Evolutionary conservation across 495 filamentous ascomycete species (phyloP).

Genomic region (Penicillium coprophilum): DNA sequence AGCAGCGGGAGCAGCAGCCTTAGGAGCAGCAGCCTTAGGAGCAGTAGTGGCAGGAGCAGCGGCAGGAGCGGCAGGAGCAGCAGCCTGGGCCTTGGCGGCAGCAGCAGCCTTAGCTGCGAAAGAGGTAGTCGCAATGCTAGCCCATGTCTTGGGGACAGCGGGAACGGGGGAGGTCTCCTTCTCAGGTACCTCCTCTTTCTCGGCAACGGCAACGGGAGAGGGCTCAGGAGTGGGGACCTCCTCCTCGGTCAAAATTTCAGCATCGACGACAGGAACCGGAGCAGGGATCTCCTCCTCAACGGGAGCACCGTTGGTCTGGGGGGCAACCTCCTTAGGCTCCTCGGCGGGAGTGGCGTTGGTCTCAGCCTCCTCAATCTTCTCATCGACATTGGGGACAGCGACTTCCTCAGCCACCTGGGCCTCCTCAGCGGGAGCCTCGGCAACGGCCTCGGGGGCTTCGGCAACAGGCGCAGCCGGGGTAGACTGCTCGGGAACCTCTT

Average conservation of each 20-base stretch:
- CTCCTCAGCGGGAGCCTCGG: constrained; percentile 34
- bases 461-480: constrained; percentile 44
- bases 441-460: constrained; percentile 31
- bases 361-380: constrained; percentile 55
- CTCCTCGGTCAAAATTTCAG: constrained; percentile 51
- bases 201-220: constrained; percentile 35
- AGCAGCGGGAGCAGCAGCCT: constrained; percentile 35
- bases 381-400: constrained; percentile 54
- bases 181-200: constrained; percentile 47
- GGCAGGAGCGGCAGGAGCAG: constrained; percentile 36
- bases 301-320: constrained; percentile 47
- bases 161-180: constrained; percentile 52
- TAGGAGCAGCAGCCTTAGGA: constrained; percentile 35
- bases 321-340: constrained; percentile 31
- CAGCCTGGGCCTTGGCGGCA: constrained; percentile 29
- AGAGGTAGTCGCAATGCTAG: constrained; percentile 59
- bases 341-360: constrained; percentile 30
- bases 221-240: constrained; percentile 54
- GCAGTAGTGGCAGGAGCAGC: constrained; percentile 34
- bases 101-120: constrained; percentile 33
- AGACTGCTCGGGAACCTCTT: constrained; percentile 62
- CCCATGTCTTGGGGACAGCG: constrained; percentile 81
- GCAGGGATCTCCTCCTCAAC: constrained; percentile 30
- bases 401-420: constrained; percentile 34
- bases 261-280: constrained; percentile 41